A percentile compares a stretch with the other conserved stretches of the same genome.
phyloP scores from a whole-genome alignment of 768 basidiomycete species.

The Rubroboletus satanas region DNA sequence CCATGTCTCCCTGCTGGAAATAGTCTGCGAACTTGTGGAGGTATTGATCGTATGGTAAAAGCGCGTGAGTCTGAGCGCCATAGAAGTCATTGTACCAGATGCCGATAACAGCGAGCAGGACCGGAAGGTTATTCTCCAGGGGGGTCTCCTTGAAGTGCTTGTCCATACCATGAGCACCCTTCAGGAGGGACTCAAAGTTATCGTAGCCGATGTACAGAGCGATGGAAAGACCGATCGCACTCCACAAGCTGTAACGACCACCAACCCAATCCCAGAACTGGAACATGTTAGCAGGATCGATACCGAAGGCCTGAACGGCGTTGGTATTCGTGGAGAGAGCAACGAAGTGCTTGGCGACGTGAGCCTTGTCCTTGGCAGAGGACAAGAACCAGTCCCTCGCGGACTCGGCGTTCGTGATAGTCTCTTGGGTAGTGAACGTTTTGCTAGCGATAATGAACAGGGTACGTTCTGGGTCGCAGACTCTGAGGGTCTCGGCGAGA shows the following conservation, averaged over 20 bases:
- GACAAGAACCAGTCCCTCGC: conserved; percentile 93
- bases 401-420: conserved; percentile 95
- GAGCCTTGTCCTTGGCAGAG: conserved; percentile 76
- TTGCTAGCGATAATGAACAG: conserved; percentile 98
- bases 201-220: conserved; percentile 90
- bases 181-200: conserved; percentile 85
- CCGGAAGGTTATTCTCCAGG: conserved; percentile 87
- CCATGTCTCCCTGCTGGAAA: conserved; percentile 99
- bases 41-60: conserved; percentile 98
- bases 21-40: conserved; percentile 99
- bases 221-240: conserved; percentile 95
- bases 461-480: conserved; percentile 87
- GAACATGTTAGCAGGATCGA: conserved; percentile 93
- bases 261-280: conserved; percentile 99
- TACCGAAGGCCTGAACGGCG: conserved; percentile 92
- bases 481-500: conserved; percentile 78
- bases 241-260: conserved; percentile 97
- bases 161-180: conserved; percentile 97
- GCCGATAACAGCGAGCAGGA: conserved; percentile 83
- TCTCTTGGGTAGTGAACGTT: conserved; percentile 99
- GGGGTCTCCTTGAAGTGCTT: conserved; percentile 90
- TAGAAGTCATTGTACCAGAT: conserved; percentile 99
- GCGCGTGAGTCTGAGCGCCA: conserved; percentile 89
- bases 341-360: conserved; percentile 98
- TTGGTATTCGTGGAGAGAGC: conserved; percentile 95